Evolutionary conservation across 2,329 filamentous ascomycete genomes (phyloP).

Genomic region (Ophiostoma novo-ulmi): DNA sequence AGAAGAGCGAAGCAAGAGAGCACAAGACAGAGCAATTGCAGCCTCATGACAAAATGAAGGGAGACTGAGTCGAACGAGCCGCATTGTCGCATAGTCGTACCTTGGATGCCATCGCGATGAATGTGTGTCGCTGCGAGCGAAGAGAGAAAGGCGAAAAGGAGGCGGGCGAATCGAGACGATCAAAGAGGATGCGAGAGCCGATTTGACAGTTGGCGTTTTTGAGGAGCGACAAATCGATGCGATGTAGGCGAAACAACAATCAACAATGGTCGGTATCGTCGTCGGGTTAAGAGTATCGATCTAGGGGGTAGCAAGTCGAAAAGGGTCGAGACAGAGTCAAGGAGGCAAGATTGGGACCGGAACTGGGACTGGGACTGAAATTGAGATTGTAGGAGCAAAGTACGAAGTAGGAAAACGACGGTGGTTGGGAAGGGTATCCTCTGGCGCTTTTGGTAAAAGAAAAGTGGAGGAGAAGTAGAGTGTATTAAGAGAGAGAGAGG

Average conservation of each 20-base stretch:
- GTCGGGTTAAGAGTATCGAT: constrained; percentile 5
- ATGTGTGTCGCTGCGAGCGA: constrained; percentile 7
- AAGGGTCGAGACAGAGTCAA: constrained; percentile 16
- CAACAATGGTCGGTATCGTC: not conserved
- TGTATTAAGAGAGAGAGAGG: constrained; percentile 9
- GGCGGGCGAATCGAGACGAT: not conserved
- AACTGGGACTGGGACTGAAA: constrained; percentile 9
- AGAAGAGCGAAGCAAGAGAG: not conserved
- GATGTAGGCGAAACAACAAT: constrained; percentile 3
- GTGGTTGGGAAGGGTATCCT: constrained; percentile 23
- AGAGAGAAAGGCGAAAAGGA: not conserved
- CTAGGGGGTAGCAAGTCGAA: constrained; percentile 8
- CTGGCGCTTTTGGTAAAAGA: constrained; percentile 16
- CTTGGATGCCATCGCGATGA: constrained; percentile 24
- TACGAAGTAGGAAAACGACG: constrained; percentile 21
- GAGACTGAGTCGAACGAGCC: not conserved
- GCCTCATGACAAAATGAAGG: not conserved
- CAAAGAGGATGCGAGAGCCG: not conserved
- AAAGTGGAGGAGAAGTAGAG: constrained; percentile 22
- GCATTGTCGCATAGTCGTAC: constrained; percentile 18
- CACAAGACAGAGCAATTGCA: not conserved
- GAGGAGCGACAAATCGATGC: constrained; percentile 1
- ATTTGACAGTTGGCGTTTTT: not conserved
- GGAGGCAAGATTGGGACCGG: constrained; percentile 12
- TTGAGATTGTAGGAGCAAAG: constrained; percentile 17